A percentile compares a stretch with the other conserved stretches of the same genome.
Conservation (phyloP, 1,284 basidiomycete genomes). For the Malassezia equina region DNA sequence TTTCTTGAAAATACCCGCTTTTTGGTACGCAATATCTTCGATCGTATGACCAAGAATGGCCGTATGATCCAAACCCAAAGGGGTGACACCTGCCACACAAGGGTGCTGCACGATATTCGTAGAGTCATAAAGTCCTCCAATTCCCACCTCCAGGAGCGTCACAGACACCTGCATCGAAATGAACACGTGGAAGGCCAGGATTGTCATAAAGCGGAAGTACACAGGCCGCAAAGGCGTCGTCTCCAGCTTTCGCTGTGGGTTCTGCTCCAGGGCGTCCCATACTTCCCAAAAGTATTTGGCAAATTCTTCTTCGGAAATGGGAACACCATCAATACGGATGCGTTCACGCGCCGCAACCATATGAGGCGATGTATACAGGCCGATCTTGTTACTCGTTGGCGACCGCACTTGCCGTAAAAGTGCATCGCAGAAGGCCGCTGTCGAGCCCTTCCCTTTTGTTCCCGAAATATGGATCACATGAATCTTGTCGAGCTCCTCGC, state of each 20-base stretch:
- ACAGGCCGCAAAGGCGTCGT: conserved; percentile 64
- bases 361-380: conserved; percentile 93
- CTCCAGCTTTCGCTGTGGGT: conserved; percentile 46
- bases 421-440: conserved; percentile 65
- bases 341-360: conserved; percentile 89
- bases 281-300: conserved; percentile 89
- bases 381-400: conserved; percentile 47
- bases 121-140: conserved; percentile 87
- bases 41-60: conserved; percentile 79
- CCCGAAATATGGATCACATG: conserved; percentile 96
- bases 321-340: conserved; percentile 82
- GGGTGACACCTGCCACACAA: conserved; percentile 75
- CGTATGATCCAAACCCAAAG: conserved; percentile 89
- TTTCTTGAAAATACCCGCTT: conserved; percentile 91
- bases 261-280: conserved; percentile 75
- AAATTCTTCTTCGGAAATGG: conserved; percentile 78
- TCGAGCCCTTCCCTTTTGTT: conserved; percentile 97
- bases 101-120: conserved; percentile 91
- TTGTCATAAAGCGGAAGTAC: conserved; percentile 88
- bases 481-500: conserved; percentile 69
- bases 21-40: conserved; percentile 83
- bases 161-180: conserved; percentile 68
- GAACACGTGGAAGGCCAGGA: conserved; percentile 86
- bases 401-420: conserved; percentile 27
- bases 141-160: conserved; percentile 89